Conservation (phyloP, 768 basidiomycete genomes). For the Psilocybe tampanensis region DNA sequence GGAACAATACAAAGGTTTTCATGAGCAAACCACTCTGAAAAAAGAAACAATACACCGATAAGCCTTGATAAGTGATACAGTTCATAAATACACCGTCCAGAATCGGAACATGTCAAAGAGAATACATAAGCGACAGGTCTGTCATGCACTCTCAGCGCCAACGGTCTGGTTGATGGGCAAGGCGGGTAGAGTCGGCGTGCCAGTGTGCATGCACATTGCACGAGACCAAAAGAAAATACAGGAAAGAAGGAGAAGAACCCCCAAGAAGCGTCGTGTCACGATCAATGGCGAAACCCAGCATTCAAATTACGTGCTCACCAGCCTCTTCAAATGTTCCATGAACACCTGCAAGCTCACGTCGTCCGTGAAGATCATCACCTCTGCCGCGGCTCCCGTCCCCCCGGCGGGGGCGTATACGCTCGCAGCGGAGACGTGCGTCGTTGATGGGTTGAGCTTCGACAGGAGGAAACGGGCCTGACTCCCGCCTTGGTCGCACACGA, state of each 20-base stretch:
- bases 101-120: no score
- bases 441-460: slow-evolving; percentile 95
- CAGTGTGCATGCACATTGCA: no score
- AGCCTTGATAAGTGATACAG: no score
- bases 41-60: no score
- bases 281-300: background rate
- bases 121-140: no score
- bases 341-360: slow-evolving; percentile 98
- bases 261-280: background rate
- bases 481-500: slow-evolving; percentile 97
- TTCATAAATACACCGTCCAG: no score
- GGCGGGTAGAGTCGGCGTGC: no score
- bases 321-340: slow-evolving; percentile 95
- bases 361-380: slow-evolving; percentile 97
- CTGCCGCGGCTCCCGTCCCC: slow-evolving; percentile 67
- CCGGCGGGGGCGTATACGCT: slow-evolving; percentile 82
- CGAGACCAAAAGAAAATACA: background rate
- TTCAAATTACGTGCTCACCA: slow-evolving; percentile 52
- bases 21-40: no score
- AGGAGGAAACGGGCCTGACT: slow-evolving; percentile 98
- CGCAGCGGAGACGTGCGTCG: slow-evolving; percentile 91
- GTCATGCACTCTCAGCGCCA: background rate
- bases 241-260: background rate
- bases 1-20: no score
- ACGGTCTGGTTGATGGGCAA: background rate